Base-by-base conservation (phyloP, 2,329 filamentous ascomycete genomes). In the Colletotrichum nymphaeae region DNA sequence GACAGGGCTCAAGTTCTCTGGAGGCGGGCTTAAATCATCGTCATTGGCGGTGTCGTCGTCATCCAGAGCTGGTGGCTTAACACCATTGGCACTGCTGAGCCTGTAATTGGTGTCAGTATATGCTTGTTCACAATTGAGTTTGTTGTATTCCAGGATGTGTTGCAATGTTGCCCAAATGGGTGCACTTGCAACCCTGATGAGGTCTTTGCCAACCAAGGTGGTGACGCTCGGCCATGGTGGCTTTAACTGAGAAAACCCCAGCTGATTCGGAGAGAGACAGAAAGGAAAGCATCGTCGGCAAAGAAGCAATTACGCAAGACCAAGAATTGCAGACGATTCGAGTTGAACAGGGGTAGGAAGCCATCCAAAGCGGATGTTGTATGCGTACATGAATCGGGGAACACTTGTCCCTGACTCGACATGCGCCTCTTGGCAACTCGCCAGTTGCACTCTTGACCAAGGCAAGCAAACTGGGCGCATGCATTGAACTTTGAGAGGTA, bases 11-110 rank as follows among this genome's bases (percentile, higher is more conserved):
- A 78, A 79, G 19, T 79, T 80, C 26, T 85, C 83, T 0, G 83
- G 83, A 5, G 84, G 84, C 2, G 84, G 83, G 66, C 86, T 88
- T 16, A 89, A 81, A 28, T 87, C 86, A 52, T 78, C 80, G 22
- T 85, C 83, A 46, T 81, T 83, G 35, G 80, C 78, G 5, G 77
- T 77, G 11, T 79, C 80, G 6, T 85, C 82, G 28, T 84, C 83
- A 46, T 84, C 79, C 30, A 52, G 30, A 26, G 46, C 49, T 4
- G 56, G 67, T 16, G 76, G 78, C 65, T 76, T 75, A 63, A 76
- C 71, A 60, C 74, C 70, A 71, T 74, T 66, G 37, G 74, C 73
- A 60, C 74, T 69, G 52, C 74, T 69, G 49, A 75, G 75, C 63
- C 77, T 78, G 67, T 11, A 11, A 46, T 76, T 68, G 52, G 11